Conservation (phyloP, 257 asterid genomes). For the Asclepias syriaca region DNA sequence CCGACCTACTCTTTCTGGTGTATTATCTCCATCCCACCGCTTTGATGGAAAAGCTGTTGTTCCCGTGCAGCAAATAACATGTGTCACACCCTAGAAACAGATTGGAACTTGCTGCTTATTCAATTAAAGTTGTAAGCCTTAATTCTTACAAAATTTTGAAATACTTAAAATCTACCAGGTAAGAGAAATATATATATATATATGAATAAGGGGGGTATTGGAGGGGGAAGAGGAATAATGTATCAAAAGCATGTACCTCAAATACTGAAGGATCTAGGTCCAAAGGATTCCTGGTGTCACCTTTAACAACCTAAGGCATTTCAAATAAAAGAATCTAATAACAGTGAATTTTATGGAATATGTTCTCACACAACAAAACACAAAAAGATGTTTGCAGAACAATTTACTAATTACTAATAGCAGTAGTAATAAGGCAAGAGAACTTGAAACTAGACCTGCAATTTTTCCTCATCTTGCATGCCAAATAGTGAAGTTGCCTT, state of each 20-base stretch:
- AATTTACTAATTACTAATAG: conserved; percentile 4
- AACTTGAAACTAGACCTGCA: conserved; percentile 49
- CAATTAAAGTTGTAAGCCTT: neutral
- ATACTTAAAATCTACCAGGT: conserved; percentile 12
- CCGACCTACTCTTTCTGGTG: conserved; percentile 97
- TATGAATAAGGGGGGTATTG: neutral
- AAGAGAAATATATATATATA: neutral
- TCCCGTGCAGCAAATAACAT: conserved; percentile 93
- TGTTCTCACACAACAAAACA: conserved; percentile 9
- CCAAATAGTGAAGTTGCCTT: conserved; percentile 79
- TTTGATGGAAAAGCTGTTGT: conserved; percentile 94
- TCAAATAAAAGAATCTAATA: conserved; percentile 15
- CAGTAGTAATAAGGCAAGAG: neutral
- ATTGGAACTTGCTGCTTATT: conserved; percentile 4
- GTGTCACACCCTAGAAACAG: conserved; percentile 66
- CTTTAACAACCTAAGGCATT: conserved; percentile 61
- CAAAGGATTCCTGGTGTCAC: conserved; percentile 70
- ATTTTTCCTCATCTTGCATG: conserved; percentile 56
- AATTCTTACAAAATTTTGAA: conserved; percentile 8
- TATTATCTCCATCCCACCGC: conserved; percentile 97
- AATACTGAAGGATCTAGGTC: conserved; percentile 71
- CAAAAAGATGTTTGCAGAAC: neutral
- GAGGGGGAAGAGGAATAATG: neutral
- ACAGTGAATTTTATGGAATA: neutral
- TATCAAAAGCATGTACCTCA: conserved; percentile 50